Percentiles rank a stretch among this genome's conserved stretches.
phyloP scores from a whole-genome alignment of 352 stramenopile species.

The Pythium monospermum region DNA sequence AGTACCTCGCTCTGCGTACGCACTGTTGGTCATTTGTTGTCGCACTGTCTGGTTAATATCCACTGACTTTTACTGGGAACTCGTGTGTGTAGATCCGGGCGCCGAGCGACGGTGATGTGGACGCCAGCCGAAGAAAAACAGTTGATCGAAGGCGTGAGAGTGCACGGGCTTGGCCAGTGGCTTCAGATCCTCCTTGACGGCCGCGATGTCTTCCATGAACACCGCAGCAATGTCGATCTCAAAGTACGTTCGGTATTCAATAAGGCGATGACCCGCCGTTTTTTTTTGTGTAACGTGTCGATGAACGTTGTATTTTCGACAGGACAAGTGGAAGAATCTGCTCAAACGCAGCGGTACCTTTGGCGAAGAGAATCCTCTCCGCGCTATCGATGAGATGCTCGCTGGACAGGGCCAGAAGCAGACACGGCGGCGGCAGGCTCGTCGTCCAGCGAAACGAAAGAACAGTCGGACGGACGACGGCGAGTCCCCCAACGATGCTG shows the following conservation, averaged over 20 bases:
- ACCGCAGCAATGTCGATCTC: slow-evolving; percentile 59
- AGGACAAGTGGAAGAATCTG: slow-evolving; percentile 26
- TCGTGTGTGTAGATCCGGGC: background rate
- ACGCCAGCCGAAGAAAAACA: slow-evolving; percentile 37
- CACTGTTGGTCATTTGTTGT: too few species aligned
- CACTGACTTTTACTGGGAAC: too few species aligned
- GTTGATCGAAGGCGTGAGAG: slow-evolving; percentile 35
- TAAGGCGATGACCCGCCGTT: background rate
- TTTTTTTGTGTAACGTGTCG: background rate
- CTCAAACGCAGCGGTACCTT: too few species aligned
- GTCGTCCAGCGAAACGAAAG: too few species aligned
- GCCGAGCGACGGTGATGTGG: slow-evolving; percentile 24
- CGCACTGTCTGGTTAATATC: too few species aligned
- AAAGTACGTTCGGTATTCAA: slow-evolving; percentile 43
- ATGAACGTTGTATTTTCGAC: background rate
- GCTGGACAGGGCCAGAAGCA: too few species aligned
- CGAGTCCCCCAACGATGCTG: too few species aligned
- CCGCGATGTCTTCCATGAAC: slow-evolving; percentile 28
- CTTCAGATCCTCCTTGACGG: slow-evolving; percentile 38
- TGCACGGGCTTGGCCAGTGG: slow-evolving; percentile 40
- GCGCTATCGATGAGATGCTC: too few species aligned
- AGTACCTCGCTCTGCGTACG: too few species aligned
- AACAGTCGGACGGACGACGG: too few species aligned
- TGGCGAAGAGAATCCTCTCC: background rate
- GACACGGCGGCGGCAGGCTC: too few species aligned